Conservation (phyloP, 2,329 filamentous ascomycete species). For the Xylaria sp. region DNA sequence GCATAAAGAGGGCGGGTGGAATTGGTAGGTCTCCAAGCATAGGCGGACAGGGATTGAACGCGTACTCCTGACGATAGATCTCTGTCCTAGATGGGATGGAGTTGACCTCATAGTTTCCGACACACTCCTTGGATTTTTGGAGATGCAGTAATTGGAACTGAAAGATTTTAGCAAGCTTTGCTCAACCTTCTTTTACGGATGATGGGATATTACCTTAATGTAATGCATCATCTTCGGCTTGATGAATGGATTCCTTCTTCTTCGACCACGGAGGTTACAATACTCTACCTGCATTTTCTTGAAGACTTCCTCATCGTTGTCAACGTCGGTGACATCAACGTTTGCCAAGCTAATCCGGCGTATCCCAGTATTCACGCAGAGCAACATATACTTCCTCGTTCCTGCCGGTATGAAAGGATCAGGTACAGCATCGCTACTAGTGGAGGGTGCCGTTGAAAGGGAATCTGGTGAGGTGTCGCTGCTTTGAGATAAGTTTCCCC, state of each 20-base stretch:
- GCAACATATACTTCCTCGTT: not conserved
- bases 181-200: not conserved
- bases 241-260: not conserved
- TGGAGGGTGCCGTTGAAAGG: not conserved
- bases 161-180: not conserved
- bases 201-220: not conserved
- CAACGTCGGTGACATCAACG: not conserved
- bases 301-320: not conserved
- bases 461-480: not conserved
- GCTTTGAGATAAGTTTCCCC: not conserved
- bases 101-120: not conserved
- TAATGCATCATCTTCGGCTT: slow-evolving; percentile 2
- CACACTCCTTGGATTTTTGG: not conserved
- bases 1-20: not conserved
- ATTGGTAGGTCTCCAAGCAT: not conserved
- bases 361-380: not conserved
- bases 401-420: slow-evolving; percentile 1
- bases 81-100: not conserved
- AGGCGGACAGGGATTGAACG: not conserved
- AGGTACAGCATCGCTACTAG: not conserved
- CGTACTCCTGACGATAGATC: not conserved
- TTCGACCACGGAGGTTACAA: not conserved
- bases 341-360: not conserved
- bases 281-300: not conserved
- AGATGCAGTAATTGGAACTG: not conserved